Evolutionary conservation across 257 asterid genomes (phyloP), one percentile per base, ranked within the genome.

Genomic region (Forsythia suspensa): DNA sequence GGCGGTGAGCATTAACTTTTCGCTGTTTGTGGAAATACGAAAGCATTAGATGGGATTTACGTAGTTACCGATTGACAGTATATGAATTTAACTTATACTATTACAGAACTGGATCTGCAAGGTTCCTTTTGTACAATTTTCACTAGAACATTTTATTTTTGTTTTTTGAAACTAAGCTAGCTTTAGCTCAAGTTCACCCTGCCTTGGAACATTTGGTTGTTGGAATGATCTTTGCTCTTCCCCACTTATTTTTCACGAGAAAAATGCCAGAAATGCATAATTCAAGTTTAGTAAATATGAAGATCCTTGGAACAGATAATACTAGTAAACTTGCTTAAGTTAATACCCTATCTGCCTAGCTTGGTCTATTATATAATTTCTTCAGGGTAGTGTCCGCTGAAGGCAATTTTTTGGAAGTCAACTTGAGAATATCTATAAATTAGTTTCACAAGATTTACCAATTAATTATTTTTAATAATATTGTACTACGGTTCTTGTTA

Each of bases 1-100:
- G 84, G 97, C 99, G 87, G 99, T 96, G 80, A 89, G 98, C 80
- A 75, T 16, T 80, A 43, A 51, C 61, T 43, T 71, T 29, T 18
- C 65, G 0, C 76, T 77, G 37, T 24, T 29, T 34, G 38, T 74
- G 73, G 7, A 41, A 52, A 43, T 74, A 63, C 48, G 55, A 11
- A 61, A n/a, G n/a, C 11, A 37, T 76, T 15, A 70, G 74, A 16
- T 76, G 71, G 74, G 21, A 18, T 40, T 57, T 55, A 13, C 67
- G 20, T n/a, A 16, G 7, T 59, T 59, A 18, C 65, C 3, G 67
- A 20, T 55, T 55, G 65, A 9, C 63, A 2, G 63, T 52, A 52
- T 1, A 18, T 52, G 21, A 52, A 52, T 52, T 3, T 52, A 52
- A 52, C 13, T 55, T 55, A 29, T 55, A 29, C 34, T 16, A 16